Evolutionary conservation across 192 early-diverging fungal species (phyloP), one percentile per base, ranked within the genome.

Genomic region (Entophlyctis luteolus): DNA sequence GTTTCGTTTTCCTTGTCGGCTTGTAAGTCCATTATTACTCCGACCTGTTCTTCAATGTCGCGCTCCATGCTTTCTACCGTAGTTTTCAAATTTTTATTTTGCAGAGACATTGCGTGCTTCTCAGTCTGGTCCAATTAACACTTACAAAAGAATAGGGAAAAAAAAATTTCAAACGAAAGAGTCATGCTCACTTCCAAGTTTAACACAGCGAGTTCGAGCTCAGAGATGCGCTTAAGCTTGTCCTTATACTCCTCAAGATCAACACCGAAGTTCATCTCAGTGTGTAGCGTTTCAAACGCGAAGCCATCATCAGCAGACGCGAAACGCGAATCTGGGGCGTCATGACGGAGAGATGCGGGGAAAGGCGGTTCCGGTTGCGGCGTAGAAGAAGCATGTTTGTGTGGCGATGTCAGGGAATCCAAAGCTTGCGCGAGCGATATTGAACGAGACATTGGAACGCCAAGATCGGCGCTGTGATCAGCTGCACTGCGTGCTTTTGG

Each of bases 1-100:
- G 39, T 54, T 8, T 66, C 63, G 16, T 39, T 37, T 47, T 66
- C 49, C 22, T 66, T 18, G 2, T n/a, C 23, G 16, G 55, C 18
- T 25, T 66, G 49, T 22, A 28, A 20, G 25, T 66, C 49, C 22
- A 39, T 52, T n/a, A 10, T 45, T 23, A 52, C 42, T 52, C 8
- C 34, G 25, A 28, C 34, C 42, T 66, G 48, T 4, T 42, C 10
- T 22, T 53, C 50, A 14, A 33, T 55, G 37, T 66, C 49, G 12
- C 23, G 20, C 34, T 66, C 39, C 5, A 66, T 48, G 0, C 23
- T 29, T 12, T 36, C 20, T 22, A 18, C 55, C 12, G 49, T 48
- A 10, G 25, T 36, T 18, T 25, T 14, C 3, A 55, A 20, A 27
- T 23, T 22, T 50, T 14, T 20, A 36, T 34, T 66, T 22, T 66